Conservation (phyloP, 2,329 filamentous ascomycete genomes). For the Ambrosiella xylebori region DNA sequence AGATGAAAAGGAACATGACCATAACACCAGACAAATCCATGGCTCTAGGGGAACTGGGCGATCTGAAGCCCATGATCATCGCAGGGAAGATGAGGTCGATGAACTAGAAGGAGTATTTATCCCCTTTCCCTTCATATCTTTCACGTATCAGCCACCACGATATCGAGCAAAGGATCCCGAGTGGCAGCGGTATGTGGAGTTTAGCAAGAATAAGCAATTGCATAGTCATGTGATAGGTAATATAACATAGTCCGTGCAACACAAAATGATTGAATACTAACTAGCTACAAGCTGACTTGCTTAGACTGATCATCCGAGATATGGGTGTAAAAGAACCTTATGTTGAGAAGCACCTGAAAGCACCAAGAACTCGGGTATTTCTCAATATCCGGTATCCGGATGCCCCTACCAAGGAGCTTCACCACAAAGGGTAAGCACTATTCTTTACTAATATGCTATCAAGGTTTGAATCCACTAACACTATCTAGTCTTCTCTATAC, state of each 20-base stretch:
- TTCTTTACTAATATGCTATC: neutral
- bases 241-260: constrained; percentile 12
- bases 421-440: constrained; percentile 8
- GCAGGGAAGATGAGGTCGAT: constrained; percentile 25
- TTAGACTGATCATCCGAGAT: no score
- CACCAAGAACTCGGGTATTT: constrained; percentile 8
- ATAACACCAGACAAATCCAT: neutral
- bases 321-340: no score
- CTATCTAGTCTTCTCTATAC: constrained; percentile 7
- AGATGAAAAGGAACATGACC: constrained; percentile 8
- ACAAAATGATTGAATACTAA: neutral
- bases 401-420: constrained; percentile 7
- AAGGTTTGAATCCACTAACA: neutral
- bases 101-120: constrained; percentile 35
- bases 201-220: constrained; percentile 35
- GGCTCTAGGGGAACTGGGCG: constrained; percentile 22
- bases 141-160: constrained; percentile 28
- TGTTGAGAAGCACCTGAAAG: neutral
- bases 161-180: constrained; percentile 44
- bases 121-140: constrained; percentile 42
- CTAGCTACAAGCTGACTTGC: no score
- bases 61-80: constrained; percentile 17
- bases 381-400: constrained; percentile 10
- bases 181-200: constrained; percentile 41
- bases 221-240: constrained; percentile 27